These are phyloP conservation scores for Penicillium samsonianum DNA, from an alignment of 495 filamentous ascomycete species.

Conservation along the genomic window DNA sequence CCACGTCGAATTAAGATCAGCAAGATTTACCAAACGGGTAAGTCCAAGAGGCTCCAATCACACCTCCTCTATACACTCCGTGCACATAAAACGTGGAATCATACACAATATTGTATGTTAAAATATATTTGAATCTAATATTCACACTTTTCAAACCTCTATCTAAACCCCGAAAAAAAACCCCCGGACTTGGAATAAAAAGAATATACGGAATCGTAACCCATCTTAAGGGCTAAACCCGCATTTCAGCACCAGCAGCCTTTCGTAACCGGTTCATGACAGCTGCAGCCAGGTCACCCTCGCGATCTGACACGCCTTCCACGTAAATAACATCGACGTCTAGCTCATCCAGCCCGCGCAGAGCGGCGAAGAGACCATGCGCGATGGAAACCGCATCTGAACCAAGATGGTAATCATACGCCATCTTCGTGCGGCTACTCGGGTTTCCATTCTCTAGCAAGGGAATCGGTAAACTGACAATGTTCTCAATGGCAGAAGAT, in stretches of 20 bases:
- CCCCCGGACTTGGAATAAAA: not conserved
- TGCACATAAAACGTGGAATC: not conserved
- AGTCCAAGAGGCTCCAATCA: constrained; percentile 20
- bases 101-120: not conserved
- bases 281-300: constrained; percentile 82
- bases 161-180: not conserved
- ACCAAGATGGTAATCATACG: constrained; percentile 63
- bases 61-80: not conserved
- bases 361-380: constrained; percentile 79
- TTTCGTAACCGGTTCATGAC: constrained; percentile 96
- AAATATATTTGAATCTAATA: constrained; percentile 8
- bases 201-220: constrained; percentile 8
- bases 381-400: constrained; percentile 70
- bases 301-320: constrained; percentile 76
- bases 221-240: constrained; percentile 28
- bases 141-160: not conserved
- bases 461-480: constrained; percentile 37
- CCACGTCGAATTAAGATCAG: not conserved
- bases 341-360: constrained; percentile 79
- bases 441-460: constrained; percentile 30
- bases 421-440: constrained; percentile 31
- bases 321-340: constrained; percentile 86
- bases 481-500: constrained; percentile 29
- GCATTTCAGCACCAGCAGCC: constrained; percentile 62
- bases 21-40: not conserved